Percentiles rank a stretch among this genome's conserved stretches.
These are phyloP conservation scores for Cyanodermella asteris DNA, from an alignment of 2,329 filamentous ascomycete species.

Conservation along the genomic window DNA sequence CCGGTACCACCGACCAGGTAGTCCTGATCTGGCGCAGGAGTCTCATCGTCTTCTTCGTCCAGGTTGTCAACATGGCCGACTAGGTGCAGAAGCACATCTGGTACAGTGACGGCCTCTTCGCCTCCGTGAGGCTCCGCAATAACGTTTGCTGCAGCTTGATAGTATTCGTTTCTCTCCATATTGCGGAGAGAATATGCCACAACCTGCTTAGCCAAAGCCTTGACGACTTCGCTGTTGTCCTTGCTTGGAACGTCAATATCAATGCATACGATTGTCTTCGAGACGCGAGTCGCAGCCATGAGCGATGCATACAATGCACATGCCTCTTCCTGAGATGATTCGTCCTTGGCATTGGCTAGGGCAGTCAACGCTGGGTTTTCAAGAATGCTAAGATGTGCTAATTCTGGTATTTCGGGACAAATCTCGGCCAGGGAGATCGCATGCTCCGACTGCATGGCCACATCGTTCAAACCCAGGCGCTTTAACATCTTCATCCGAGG, in stretches of 20 bases:
- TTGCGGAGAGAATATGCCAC: slow-evolving; percentile 85
- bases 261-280: slow-evolving; percentile 62
- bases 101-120: slow-evolving; percentile 39
- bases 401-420: slow-evolving; percentile 55
- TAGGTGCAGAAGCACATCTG: slow-evolving; percentile 68
- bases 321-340: slow-evolving; percentile 72
- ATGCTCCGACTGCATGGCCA: slow-evolving; percentile 65
- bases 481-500: slow-evolving; percentile 59
- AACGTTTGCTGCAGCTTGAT: slow-evolving; percentile 24
- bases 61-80: slow-evolving; percentile 46
- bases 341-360: slow-evolving; percentile 53
- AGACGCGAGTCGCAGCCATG: slow-evolving; percentile 68
- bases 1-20: slow-evolving; percentile 93
- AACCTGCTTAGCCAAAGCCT: slow-evolving; percentile 81
- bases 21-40: slow-evolving; percentile 64
- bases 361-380: slow-evolving; percentile 54
- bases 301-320: slow-evolving; percentile 84
- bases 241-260: slow-evolving; percentile 74
- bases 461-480: slow-evolving; percentile 68
- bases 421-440: slow-evolving; percentile 81
- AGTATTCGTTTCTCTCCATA: slow-evolving; percentile 50
- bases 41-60: slow-evolving; percentile 34
- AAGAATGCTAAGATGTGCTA: slow-evolving; percentile 72
- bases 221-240: slow-evolving; percentile 74
- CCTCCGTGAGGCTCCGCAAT: slow-evolving; percentile 19